phyloP scores from a whole-genome alignment of 2,329 filamentous ascomycete species.

The Fusarium annulatum region DNA sequence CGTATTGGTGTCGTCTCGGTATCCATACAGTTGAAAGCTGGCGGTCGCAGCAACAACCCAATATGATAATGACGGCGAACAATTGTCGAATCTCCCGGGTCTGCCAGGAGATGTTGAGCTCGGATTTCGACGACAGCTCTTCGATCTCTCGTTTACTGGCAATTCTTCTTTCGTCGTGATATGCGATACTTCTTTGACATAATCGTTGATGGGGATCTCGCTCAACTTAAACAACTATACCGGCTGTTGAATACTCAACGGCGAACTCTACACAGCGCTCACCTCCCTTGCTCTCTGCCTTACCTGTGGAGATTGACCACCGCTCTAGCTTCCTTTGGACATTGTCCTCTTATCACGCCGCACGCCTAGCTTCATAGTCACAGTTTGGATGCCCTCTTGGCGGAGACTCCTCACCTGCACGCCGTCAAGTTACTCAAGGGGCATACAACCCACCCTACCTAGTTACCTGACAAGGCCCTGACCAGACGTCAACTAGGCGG shows the following conservation, averaged over 20 bases:
- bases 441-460: slow-evolving; percentile 17
- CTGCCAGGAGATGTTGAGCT: neutral
- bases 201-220: slow-evolving; percentile 28
- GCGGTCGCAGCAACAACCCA: neutral
- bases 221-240: slow-evolving; percentile 38
- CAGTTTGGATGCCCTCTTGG: slow-evolving; percentile 25
- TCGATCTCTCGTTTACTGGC: neutral
- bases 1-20: neutral
- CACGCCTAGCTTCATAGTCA: slow-evolving; percentile 26
- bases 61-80: neutral
- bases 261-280: slow-evolving; percentile 23
- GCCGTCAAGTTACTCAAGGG: slow-evolving; percentile 21
- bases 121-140: neutral
- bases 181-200: slow-evolving; percentile 3
- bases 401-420: slow-evolving; percentile 26
- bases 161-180: slow-evolving; percentile 10
- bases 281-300: slow-evolving; percentile 32
- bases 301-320: slow-evolving; percentile 30
- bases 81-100: neutral
- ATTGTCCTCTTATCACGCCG: slow-evolving; percentile 19
- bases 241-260: slow-evolving; percentile 9
- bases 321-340: slow-evolving; percentile 21
- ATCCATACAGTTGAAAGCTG: neutral
- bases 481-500: slow-evolving; percentile 26
- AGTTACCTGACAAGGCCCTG: slow-evolving; percentile 27